These are phyloP conservation scores for Termitomyces sp. DNA, from an alignment of 768 basidiomycete genomes.

Conservation along the genomic window DNA sequence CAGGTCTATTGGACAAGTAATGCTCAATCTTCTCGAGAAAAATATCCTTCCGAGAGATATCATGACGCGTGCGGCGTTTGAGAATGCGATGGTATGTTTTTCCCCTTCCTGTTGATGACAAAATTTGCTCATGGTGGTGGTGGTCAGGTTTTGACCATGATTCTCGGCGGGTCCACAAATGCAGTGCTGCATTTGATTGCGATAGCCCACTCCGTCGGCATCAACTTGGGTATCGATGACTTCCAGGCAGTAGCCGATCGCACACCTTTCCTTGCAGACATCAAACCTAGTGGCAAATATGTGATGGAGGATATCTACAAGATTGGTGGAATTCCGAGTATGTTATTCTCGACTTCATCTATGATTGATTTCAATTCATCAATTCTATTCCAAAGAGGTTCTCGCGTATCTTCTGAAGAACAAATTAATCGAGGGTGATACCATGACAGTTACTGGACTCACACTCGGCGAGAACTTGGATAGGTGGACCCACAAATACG, in stretches of 20 bases:
- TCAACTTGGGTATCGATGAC: constrained; percentile 85
- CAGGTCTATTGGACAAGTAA: constrained; percentile 70
- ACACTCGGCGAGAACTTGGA: constrained; percentile 92
- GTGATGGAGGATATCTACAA: constrained; percentile 98
- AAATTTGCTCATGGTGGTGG: background rate
- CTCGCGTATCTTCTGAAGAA: constrained; percentile 82
- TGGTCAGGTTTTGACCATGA: constrained; percentile 85
- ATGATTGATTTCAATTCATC: background rate
- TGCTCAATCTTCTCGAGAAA: constrained; percentile 83
- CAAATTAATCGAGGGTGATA: constrained; percentile 85
- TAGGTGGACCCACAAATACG: constrained; percentile 76
- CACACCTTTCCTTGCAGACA: constrained; percentile 90
- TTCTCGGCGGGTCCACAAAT: constrained; percentile 96
- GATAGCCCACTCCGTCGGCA: constrained; percentile 92
- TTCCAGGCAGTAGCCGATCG: constrained; percentile 93
- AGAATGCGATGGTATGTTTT: constrained; percentile 86
- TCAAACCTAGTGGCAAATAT: constrained; percentile 97
- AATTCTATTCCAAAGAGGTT: constrained; percentile 48
- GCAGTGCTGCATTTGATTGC: constrained; percentile 97
- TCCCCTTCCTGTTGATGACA: constrained; percentile 1
- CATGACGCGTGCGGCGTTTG: constrained; percentile 95
- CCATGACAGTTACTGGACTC: constrained; percentile 85
- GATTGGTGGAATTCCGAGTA: constrained; percentile 95
- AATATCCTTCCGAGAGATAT: constrained; percentile 93
- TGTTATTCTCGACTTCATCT: constrained; percentile 20